Evolutionary conservation across 2,329 filamentous ascomycete genomes (phyloP).

Genomic region (Coniella vitis): DNA sequence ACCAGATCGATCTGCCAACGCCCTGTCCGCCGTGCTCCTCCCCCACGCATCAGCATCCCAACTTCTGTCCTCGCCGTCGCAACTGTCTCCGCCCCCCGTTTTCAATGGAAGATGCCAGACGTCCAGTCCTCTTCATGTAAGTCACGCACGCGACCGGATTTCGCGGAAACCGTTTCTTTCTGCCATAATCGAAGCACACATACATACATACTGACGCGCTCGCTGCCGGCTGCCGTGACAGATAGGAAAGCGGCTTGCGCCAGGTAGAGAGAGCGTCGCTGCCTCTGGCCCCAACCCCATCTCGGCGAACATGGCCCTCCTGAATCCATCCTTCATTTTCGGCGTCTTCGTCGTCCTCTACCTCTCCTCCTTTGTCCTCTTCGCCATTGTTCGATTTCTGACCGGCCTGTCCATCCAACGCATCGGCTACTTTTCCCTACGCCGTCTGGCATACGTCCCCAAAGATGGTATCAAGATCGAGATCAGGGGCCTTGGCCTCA

Average conservation of each 20-base stretch:
- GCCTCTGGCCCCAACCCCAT: slow-evolving; percentile 9
- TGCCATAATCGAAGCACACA: too few species aligned
- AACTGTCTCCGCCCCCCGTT: not conserved
- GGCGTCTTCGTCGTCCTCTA: slow-evolving; percentile 82
- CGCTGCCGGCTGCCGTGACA: not conserved
- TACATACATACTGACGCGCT: slow-evolving; percentile 4
- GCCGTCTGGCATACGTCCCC: slow-evolving; percentile 83
- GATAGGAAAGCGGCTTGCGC: slow-evolving; percentile 16
- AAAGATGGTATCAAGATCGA: slow-evolving; percentile 85
- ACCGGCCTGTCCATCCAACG: slow-evolving; percentile 95
- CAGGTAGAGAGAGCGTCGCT: slow-evolving; percentile 19
- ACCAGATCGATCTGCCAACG: too few species aligned
- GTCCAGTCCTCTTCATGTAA: slow-evolving; percentile 14
- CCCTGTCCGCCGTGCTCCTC: not conserved
- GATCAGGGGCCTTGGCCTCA: slow-evolving; percentile 79
- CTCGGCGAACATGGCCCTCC: slow-evolving; percentile 49
- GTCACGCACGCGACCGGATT: slow-evolving; percentile 5
- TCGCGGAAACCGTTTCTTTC: not conserved
- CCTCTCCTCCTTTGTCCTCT: slow-evolving; percentile 84
- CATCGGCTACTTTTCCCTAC: slow-evolving; percentile 85
- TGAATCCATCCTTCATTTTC: slow-evolving; percentile 75
- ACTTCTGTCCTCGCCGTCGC: not conserved
- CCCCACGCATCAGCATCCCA: not conserved
- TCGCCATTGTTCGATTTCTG: slow-evolving; percentile 84
- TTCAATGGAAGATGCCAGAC: slow-evolving; percentile 14